phyloP scores from a whole-genome alignment of 441 rosid species.

The Arabidopsis lyrata region DNA sequence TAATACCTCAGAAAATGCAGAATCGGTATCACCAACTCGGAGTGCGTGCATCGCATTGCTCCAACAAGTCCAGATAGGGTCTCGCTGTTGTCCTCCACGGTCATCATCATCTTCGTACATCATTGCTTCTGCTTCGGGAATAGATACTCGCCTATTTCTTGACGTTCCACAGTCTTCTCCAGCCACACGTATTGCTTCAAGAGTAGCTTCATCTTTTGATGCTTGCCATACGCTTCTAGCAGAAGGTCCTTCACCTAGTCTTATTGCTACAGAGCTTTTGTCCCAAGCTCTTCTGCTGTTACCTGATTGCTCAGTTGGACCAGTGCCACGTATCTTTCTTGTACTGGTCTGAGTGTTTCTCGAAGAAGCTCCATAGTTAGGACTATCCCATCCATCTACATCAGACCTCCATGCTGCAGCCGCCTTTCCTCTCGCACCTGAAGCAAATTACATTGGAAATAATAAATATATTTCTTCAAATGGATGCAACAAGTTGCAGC shows the following conservation, averaged over 20 bases:
- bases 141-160: constrained; percentile 57
- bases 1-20: constrained; percentile 82
- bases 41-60: constrained; percentile 92
- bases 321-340: constrained; percentile 63
- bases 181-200: constrained; percentile 96
- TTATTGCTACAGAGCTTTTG: constrained; percentile 69
- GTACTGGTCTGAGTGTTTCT: constrained; percentile 68
- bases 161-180: constrained; percentile 77
- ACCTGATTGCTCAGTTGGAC: constrained; percentile 63
- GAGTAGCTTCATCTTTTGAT: constrained; percentile 96
- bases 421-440: constrained; percentile 70
- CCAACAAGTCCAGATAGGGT: constrained; percentile 85
- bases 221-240: constrained; percentile 99
- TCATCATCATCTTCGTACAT: constrained; percentile 56
- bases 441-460: constrained; percentile 47
- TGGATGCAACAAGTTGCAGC: constrained; percentile 28
- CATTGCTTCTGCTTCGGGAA: constrained; percentile 77
- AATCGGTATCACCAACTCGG: constrained; percentile 84
- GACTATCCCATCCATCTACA: constrained; percentile 74
- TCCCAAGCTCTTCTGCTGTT: constrained; percentile 91
- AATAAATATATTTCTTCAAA: constrained; percentile 59
- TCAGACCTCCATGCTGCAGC: constrained; percentile 73
- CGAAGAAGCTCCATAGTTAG: constrained; percentile 60
- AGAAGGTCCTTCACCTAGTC: constrained; percentile 97
- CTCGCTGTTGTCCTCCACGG: constrained; percentile 64